Base-by-base conservation (phyloP, 495 filamentous ascomycete genomes). In the Penicillium ochrochloron region DNA sequence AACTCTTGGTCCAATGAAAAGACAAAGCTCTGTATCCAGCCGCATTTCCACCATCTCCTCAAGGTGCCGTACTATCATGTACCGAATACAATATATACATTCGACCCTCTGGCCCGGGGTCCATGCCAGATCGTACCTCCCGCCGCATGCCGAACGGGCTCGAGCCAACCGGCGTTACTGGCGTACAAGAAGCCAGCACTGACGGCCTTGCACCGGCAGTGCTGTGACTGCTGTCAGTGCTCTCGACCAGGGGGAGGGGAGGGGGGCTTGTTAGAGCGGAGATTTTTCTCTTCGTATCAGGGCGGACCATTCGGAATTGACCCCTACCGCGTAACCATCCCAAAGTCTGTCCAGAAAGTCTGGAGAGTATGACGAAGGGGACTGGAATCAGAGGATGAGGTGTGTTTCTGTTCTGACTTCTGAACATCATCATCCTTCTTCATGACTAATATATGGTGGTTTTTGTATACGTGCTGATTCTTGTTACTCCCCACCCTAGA, bases 281-380 rank as follows among this genome's bases (percentile, higher is more conserved):
- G 60, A 63, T 58, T 64, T 63, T 59, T 27, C 29, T 55, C 27
- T 61, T 61, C 48, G 58, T 59, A 58, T 66, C 60, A 51, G 41
- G 58, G 54, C 68, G 68, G 68, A 72, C 61, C 61, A 66, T 68
- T 70, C 67, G 67, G 67, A 66, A 70, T 64, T 14, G 19, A 41
- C 59, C 64, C 65, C 65, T 66, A 64, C 63, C 54, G 67, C 65
- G 67, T 72, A 72, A 72, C 67, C 60, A 64, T 27, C 11, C 48
- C 14, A 42, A 65, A 39, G 23, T 46, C 42, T 52, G 48, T 25
- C 39, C 8, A 37, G 42, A 14, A 60, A 27, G 39, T n/a, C 29
- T 48, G 25, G 46, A 60, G 59, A 65, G 69, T 68, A 68, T 68
- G 67, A 70, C 65, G 64, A 61, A 59, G 62, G 27, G 25, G 0